Conservation (phyloP, 176 grass and related monocot genomes). For the barley (Hordeum vulgare) region MorexV3_pseudomolecules_assembly NC_058520.1:458931466-458931965, state of each 20-base stretch:
- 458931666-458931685: constrained; percentile 88
- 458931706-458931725: constrained; percentile 92
- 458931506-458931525: constrained; percentile 74
- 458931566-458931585: constrained; percentile 2
- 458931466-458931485: constrained; percentile 78
- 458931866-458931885: neutral
- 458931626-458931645: constrained; percentile 96
- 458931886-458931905: neutral
- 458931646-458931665: constrained; percentile 93
- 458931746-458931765: constrained; percentile 78
- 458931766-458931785: constrained; percentile 77
- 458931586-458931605: neutral
- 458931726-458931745: constrained; percentile 87
- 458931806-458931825: constrained; percentile 28
- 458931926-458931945: neutral
- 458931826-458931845: neutral
- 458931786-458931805: constrained; percentile 79
- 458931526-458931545: constrained; percentile 44
- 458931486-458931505: constrained; percentile 81
- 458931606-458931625: constrained; percentile 19
- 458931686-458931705: constrained; percentile 91
- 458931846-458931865: neutral
- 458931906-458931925: neutral
- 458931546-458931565: neutral
- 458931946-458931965: neutral